phyloP scores from a whole-genome alignment of 768 basidiomycete genomes.

The Coprinopsis strossmayeri region DNA sequence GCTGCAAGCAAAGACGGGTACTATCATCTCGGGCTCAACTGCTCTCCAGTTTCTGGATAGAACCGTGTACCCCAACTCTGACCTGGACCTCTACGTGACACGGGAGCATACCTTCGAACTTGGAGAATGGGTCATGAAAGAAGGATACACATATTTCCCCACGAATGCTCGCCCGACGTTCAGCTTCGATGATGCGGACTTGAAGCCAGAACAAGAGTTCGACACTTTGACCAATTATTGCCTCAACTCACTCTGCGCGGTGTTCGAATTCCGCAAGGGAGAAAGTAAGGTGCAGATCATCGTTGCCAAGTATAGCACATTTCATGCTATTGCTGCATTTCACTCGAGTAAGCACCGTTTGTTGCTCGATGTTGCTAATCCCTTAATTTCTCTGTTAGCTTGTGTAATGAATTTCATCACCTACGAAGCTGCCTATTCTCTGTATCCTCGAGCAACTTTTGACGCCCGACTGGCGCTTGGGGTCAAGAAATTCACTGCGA shows the following conservation, averaged over 20 bases:
- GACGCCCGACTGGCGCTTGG: neutral
- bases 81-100: slow-evolving; percentile 5
- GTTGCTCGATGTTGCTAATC: neutral
- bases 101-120: neutral
- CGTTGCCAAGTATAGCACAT: neutral
- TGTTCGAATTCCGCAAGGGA: neutral
- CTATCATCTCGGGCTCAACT: slow-evolving; percentile 8
- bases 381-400: neutral
- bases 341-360: slow-evolving; percentile 4
- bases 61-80: slow-evolving; percentile 6
- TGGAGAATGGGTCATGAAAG: neutral
- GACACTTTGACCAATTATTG: neutral
- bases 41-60: slow-evolving; percentile 9
- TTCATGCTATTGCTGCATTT: slow-evolving; percentile 5
- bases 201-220: neutral
- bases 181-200: neutral
- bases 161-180: neutral
- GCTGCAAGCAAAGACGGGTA: neutral
- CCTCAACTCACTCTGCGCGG: neutral
- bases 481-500: neutral
- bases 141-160: slow-evolving; percentile 4
- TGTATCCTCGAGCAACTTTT: slow-evolving; percentile 9
- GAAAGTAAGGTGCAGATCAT: slow-evolving; percentile 4
- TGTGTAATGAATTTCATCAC: slow-evolving; percentile 9
- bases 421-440: slow-evolving; percentile 6